Percentiles rank a stretch among this genome's conserved stretches.
Evolutionary conservation across 305 asterid species (phyloP).

Genomic region (Coffea humblotiana): DNA sequence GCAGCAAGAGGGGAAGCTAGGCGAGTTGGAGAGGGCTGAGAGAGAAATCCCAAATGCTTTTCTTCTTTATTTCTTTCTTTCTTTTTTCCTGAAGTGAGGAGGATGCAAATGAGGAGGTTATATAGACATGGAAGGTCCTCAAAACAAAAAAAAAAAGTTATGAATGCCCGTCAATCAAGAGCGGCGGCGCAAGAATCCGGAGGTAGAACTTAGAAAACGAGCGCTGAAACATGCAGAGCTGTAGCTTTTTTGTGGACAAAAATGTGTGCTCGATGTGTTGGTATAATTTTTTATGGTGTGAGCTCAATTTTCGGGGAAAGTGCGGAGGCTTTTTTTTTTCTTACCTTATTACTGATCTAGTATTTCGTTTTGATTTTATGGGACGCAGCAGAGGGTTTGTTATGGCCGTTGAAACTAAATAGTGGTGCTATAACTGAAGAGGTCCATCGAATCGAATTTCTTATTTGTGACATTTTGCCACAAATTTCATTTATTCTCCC

Average conservation of each 20-base stretch:
- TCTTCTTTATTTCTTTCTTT: too few relatives aligned
- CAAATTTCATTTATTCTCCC: neutral
- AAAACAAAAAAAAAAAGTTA: too few relatives aligned
- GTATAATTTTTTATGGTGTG: neutral
- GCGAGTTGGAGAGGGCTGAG: conserved; percentile 26
- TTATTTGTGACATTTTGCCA: neutral
- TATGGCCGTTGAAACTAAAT: too few relatives aligned
- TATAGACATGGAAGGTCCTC: conserved; percentile 2
- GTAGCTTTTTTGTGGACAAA: neutral
- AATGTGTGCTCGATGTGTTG: neutral
- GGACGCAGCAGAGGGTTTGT: neutral
- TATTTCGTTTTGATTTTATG: neutral
- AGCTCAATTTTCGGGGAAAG: neutral
- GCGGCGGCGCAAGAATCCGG: neutral
- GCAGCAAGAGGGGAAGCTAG: conserved; percentile 32
- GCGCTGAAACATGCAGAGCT: neutral
- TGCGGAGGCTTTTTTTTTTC: neutral
- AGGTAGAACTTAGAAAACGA: neutral
- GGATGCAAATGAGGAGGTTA: neutral
- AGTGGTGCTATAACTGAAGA: too few relatives aligned
- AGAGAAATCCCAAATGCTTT: neutral
- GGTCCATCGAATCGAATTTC: too few relatives aligned
- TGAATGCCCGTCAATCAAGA: too few relatives aligned
- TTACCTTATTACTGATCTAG: neutral
- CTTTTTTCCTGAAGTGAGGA: neutral